phyloP scores from a whole-genome alignment of 2,329 filamentous ascomycete species.

The Fusarium dlaminii region DNA sequence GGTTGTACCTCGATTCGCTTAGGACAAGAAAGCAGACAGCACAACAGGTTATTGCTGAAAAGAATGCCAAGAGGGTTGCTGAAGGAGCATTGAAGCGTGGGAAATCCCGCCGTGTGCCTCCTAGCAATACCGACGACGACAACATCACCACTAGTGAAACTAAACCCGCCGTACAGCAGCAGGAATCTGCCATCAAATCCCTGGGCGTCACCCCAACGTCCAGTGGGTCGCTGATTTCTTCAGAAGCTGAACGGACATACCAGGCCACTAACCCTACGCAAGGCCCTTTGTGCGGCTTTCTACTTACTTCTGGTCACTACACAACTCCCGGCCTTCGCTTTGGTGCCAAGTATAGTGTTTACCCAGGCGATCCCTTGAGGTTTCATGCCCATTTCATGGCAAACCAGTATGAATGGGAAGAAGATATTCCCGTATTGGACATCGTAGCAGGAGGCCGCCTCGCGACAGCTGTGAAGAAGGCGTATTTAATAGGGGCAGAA shows the following conservation, averaged over 20 bases:
- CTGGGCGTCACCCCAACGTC: conserved; percentile 51
- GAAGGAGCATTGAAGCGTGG: conserved; percentile 39
- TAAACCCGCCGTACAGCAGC: conserved; percentile 15
- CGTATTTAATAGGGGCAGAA: conserved; percentile 84
- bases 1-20: conserved; percentile 70
- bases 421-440: conserved; percentile 85
- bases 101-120: not conserved
- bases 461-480: conserved; percentile 96
- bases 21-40: conserved; percentile 55
- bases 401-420: conserved; percentile 85
- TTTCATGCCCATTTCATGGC: conserved; percentile 96
- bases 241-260: conserved; percentile 16
- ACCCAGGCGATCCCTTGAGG: conserved; percentile 91
- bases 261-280: conserved; percentile 24
- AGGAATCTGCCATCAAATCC: conserved; percentile 28
- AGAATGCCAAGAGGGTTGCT: conserved; percentile 49
- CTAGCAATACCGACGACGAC: conserved; percentile 23
- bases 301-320: conserved; percentile 84
- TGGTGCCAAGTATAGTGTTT: conserved; percentile 92
- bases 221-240: conserved; percentile 45
- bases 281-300: conserved; percentile 76
- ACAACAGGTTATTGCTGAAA: conserved; percentile 52
- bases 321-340: conserved; percentile 93
- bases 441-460: conserved; percentile 86
- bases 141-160: conserved; percentile 32